A percentile compares a stretch with the other conserved stretches of the same genome.
Conservation (phyloP, 208 protist species). For the Trypanosomatidae sp. region DNA sequence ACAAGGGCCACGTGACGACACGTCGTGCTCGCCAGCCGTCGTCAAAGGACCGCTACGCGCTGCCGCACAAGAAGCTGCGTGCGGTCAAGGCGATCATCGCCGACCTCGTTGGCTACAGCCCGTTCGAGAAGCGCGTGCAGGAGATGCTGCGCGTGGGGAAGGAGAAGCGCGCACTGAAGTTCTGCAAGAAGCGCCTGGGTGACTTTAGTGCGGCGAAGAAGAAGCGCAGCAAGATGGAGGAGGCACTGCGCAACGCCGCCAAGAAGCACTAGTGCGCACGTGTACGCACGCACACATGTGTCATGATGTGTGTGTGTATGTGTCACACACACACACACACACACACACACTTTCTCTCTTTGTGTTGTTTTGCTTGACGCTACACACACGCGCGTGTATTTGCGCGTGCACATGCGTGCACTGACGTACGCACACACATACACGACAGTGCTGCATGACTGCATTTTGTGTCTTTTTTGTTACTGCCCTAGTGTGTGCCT, state of each 20-base stretch:
- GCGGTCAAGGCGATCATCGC: slow-evolving; percentile 86
- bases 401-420: too few species aligned
- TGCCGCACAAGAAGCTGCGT: slow-evolving; percentile 83
- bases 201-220: slow-evolving; percentile 86
- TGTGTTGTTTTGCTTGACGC: too few species aligned
- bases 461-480: background rate
- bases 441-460: background rate
- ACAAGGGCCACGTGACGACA: slow-evolving; percentile 86
- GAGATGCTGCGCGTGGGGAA: slow-evolving; percentile 91
- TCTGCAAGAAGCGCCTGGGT: slow-evolving; percentile 90
- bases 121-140: slow-evolving; percentile 87
- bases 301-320: too few species aligned
- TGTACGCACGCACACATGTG: too few species aligned
- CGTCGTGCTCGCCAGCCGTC: slow-evolving; percentile 68
- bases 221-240: slow-evolving; percentile 87
- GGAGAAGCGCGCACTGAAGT: slow-evolving; percentile 93
- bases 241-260: slow-evolving; percentile 69
- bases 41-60: slow-evolving; percentile 64
- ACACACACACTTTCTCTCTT: too few species aligned
- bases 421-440: too few species aligned
- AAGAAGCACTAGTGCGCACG: slow-evolving; percentile 67
- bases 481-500: background rate
- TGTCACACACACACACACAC: too few species aligned
- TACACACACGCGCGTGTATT: too few species aligned
- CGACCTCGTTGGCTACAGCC: slow-evolving; percentile 86